Evolutionary conservation across 2,329 filamentous ascomycete species (phyloP).

Genomic region (Aspergillus felis): DNA sequence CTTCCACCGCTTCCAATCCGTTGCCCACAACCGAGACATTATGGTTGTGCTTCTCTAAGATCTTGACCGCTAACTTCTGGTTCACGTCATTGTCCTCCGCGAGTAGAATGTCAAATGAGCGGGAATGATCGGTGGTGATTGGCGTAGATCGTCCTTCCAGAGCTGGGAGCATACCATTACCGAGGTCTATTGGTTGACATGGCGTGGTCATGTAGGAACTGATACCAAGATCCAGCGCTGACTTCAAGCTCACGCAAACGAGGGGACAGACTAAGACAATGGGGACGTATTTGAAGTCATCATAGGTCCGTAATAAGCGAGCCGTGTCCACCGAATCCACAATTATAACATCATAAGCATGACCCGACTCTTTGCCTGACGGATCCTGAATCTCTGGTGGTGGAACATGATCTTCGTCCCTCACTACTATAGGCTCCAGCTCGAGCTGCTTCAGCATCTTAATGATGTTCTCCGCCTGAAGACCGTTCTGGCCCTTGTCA

Average conservation of each 20-base stretch:
- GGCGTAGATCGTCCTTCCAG: slow-evolving; percentile 90
- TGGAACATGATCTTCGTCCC: slow-evolving; percentile 66
- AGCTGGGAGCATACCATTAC: slow-evolving; percentile 93
- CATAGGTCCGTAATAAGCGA: slow-evolving; percentile 75
- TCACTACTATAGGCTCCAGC: slow-evolving; percentile 78
- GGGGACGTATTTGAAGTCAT: slow-evolving; percentile 96
- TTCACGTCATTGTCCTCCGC: slow-evolving; percentile 98
- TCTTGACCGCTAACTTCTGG: slow-evolving; percentile 92
- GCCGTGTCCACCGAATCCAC: slow-evolving; percentile 92
- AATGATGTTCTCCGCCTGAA: slow-evolving; percentile 64
- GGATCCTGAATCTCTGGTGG: slow-evolving; percentile 51
- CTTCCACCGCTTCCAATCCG: slow-evolving; percentile 85
- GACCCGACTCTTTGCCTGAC: slow-evolving; percentile 43
- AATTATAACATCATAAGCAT: slow-evolving; percentile 89
- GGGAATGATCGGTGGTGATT: slow-evolving; percentile 86
- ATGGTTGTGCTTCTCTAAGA: slow-evolving; percentile 88
- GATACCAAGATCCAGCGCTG: slow-evolving; percentile 88
- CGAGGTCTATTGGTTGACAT: slow-evolving; percentile 87
- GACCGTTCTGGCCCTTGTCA: slow-evolving; percentile 76
- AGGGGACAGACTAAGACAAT: slow-evolving; percentile 87
- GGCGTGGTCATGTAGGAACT: slow-evolving; percentile 99
- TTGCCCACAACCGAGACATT: slow-evolving; percentile 77
- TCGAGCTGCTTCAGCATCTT: slow-evolving; percentile 74
- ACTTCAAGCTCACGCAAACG: slow-evolving; percentile 88
- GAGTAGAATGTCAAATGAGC: slow-evolving; percentile 90